These are phyloP conservation scores for Cynanchum wilfordii DNA, from an alignment of 257 asterid species.

Conservation along the genomic window DNA sequence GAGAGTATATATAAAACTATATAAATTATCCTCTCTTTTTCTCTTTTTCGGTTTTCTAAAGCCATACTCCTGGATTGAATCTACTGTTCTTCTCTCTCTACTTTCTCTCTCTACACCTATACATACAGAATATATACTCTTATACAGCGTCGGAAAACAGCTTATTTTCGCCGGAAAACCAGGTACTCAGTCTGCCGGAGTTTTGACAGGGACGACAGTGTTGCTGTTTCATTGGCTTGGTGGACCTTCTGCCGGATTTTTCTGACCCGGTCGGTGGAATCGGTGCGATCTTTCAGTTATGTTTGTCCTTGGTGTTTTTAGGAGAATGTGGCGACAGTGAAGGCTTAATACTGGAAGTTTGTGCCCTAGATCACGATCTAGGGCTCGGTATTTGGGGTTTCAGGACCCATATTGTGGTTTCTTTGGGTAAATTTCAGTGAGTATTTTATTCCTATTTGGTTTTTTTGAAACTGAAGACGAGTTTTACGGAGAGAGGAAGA, in stretches of 20 bases:
- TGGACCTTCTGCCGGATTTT: constrained; percentile 8
- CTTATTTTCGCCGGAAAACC: constrained; percentile 28
- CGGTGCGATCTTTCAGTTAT: constrained; percentile 62
- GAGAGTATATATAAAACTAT: constrained; percentile 34
- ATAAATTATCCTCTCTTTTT: constrained; percentile 39
- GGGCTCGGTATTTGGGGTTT: constrained; percentile 25
- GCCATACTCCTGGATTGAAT: constrained; percentile 49
- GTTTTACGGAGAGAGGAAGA: constrained; percentile 22
- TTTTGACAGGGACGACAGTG: constrained; percentile 14
- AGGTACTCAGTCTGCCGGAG: constrained; percentile 26
- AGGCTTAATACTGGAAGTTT: constrained; percentile 24
- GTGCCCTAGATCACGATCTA: constrained; percentile 51
- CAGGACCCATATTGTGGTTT: constrained; percentile 14
- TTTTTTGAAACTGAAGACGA: constrained; percentile 14
- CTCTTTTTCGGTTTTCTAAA: constrained; percentile 55
- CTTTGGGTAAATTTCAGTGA: constrained; percentile 10
- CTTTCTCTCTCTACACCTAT: constrained; percentile 26
- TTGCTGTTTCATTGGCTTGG: constrained; percentile 19
- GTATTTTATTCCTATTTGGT: neutral
- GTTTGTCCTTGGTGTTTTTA: constrained; percentile 27
- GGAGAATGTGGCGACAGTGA: constrained; percentile 70
- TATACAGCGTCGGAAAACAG: constrained; percentile 39
- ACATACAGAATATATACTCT: constrained; percentile 12
- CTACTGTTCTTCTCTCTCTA: constrained; percentile 37
- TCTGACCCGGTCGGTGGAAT: constrained; percentile 33